Evolutionary conservation across 2,329 filamentous ascomycete species (phyloP).

Genomic region (Fusarium abutilonis): DNA sequence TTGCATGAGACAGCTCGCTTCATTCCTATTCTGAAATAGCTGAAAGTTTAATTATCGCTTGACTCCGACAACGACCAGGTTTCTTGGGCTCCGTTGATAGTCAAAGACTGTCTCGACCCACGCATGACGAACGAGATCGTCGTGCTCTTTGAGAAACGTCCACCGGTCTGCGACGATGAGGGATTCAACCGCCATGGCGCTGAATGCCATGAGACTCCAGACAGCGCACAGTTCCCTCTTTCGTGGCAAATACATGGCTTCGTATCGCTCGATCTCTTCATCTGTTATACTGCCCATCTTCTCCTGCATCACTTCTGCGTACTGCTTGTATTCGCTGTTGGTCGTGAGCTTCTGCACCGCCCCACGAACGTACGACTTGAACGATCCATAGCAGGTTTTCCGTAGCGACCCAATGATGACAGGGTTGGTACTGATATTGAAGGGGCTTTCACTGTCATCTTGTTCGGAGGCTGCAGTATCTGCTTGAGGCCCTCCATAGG

Average conservation of each 20-base stretch:
- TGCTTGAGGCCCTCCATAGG: constrained; percentile 40
- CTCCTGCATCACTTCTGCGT: constrained; percentile 68
- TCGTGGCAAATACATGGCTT: constrained; percentile 67
- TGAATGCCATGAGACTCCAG: constrained; percentile 97
- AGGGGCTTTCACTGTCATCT: constrained; percentile 52
- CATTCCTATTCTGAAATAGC: constrained; percentile 29
- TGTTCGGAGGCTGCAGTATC: constrained; percentile 17
- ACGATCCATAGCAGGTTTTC: constrained; percentile 80
- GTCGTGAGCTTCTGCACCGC: constrained; percentile 79
- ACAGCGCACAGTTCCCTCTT: constrained; percentile 86
- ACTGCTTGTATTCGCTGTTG: constrained; percentile 65
- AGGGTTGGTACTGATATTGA: constrained; percentile 73
- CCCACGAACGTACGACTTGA: constrained; percentile 80
- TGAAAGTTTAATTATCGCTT: constrained; percentile 63
- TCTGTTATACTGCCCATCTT: constrained; percentile 77
- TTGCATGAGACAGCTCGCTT: constrained; percentile 16
- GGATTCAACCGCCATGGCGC: constrained; percentile 87
- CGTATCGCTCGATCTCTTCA: constrained; percentile 78
- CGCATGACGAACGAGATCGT: constrained; percentile 72
- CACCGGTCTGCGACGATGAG: constrained; percentile 91
- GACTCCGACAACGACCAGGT: constrained; percentile 91
- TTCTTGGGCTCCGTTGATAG: constrained; percentile 84
- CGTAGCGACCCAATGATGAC: constrained; percentile 87
- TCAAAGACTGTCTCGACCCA: constrained; percentile 98
- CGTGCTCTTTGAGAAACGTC: constrained; percentile 84